A percentile compares a stretch with the other conserved stretches of the same genome.
phyloP scores from a whole-genome alignment of 2,329 filamentous ascomycete species.

The Colletotrichum eremochloae region DNA sequence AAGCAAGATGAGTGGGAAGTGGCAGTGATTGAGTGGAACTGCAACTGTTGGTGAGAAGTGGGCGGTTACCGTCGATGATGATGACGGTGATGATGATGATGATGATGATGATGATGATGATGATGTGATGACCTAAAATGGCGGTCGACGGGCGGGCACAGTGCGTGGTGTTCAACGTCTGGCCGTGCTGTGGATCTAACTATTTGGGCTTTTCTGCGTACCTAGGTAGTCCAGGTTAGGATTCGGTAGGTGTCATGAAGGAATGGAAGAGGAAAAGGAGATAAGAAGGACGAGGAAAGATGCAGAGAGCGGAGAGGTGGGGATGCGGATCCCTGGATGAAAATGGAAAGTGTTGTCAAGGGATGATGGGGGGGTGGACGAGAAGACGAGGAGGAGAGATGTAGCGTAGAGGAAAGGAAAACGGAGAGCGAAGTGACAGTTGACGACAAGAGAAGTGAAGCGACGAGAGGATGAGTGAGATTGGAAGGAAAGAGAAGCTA shows the following conservation, averaged over 20 bases:
- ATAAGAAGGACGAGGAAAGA: not conserved
- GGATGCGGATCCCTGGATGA: not conserved
- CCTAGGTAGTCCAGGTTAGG: not conserved
- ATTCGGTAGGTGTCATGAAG: conserved; percentile 2
- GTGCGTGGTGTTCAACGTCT: not conserved
- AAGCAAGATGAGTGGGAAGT: not conserved
- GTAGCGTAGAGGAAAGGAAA: not conserved
- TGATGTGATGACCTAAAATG: not conserved
- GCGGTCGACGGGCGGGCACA: not conserved
- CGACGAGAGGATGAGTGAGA: not conserved
- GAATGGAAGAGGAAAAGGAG: not conserved
- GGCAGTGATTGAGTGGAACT: not conserved
- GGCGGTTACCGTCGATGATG: not conserved
- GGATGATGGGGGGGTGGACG: not conserved
- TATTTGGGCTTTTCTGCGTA: not conserved
- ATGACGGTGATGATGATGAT: not conserved
- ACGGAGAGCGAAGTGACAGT: not conserved
- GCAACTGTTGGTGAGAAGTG: not conserved
- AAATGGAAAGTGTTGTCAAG: conserved; percentile 3
- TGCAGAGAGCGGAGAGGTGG: not conserved
- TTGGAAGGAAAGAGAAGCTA: not conserved
- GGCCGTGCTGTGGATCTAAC: not conserved
- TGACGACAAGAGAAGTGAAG: not conserved
- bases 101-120: not conserved
- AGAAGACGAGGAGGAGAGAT: not conserved